Conservation (phyloP, 2,329 filamentous ascomycete species). For the Nigrograna mackinnonii region DNA sequence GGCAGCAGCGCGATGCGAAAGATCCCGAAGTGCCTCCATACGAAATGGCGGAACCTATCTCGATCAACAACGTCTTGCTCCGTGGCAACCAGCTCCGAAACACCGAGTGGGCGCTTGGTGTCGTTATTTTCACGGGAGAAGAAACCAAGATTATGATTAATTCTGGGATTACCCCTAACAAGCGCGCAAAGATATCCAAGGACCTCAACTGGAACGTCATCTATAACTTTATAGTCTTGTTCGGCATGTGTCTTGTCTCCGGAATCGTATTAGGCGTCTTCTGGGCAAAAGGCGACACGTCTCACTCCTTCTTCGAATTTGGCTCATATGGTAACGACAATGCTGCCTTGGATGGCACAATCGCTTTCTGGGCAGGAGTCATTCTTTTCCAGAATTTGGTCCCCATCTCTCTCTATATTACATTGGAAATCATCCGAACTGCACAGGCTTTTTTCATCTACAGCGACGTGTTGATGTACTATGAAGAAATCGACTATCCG, state of each 20-base stretch:
- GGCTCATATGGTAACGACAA: constrained; percentile 74
- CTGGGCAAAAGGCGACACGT: constrained; percentile 76
- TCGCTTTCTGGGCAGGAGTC: constrained; percentile 94
- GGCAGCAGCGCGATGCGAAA: constrained; percentile 73
- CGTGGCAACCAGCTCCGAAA: constrained; percentile 93
- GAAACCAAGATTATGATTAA: constrained; percentile 99
- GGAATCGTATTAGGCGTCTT: constrained; percentile 83
- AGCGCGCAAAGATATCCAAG: constrained; percentile 86
- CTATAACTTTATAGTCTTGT: constrained; percentile 91
- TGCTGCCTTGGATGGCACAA: constrained; percentile 81
- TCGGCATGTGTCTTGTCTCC: constrained; percentile 84
- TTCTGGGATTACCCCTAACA: constrained; percentile 90
- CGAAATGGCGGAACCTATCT: constrained; percentile 89
- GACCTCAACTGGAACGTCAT: constrained; percentile 97
- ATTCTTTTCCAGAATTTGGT: constrained; percentile 99
- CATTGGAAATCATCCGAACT: constrained; percentile 91
- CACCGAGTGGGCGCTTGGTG: constrained; percentile 91
- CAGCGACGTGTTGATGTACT: constrained; percentile 95
- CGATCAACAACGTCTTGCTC: constrained; percentile 92
- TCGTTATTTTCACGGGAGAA: constrained; percentile 91
- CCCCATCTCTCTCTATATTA: constrained; percentile 96
- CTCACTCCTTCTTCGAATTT: constrained; percentile 81
- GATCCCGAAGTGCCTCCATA: constrained; percentile 65
- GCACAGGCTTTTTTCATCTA: constrained; percentile 97
- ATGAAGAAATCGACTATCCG: constrained; percentile 89